phyloP scores from a whole-genome alignment of 257 asterid species.

The Cruciata laevipes region DNA sequence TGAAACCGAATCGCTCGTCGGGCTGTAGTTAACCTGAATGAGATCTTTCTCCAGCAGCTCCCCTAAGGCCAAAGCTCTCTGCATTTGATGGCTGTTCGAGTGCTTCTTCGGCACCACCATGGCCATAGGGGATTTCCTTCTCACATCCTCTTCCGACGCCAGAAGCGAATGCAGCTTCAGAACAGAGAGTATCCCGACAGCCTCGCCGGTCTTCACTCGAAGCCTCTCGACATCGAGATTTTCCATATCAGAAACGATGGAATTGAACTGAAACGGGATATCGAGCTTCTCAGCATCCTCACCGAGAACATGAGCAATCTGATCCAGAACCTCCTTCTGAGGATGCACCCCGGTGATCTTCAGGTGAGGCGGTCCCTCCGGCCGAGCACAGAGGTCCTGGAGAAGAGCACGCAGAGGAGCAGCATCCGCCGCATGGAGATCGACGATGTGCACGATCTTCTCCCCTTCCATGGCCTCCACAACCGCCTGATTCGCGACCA shows the following conservation, averaged over 20 bases:
- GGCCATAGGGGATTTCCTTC: slow-evolving; percentile 33
- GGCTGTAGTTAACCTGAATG: slow-evolving; percentile 34
- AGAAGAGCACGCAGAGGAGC: slow-evolving; percentile 83
- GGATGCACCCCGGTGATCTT: slow-evolving; percentile 76
- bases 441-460: slow-evolving; percentile 82
- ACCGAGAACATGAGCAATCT: slow-evolving; percentile 65
- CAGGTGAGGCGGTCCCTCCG: slow-evolving; percentile 96
- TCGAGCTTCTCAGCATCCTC: slow-evolving; percentile 86
- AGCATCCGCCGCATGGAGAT: slow-evolving; percentile 65
- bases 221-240: slow-evolving; percentile 59
- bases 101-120: slow-evolving; percentile 29
- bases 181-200: slow-evolving; percentile 63
- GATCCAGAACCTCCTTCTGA: slow-evolving; percentile 63
- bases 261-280: slow-evolving; percentile 83
- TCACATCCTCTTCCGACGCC: slow-evolving; percentile 36
- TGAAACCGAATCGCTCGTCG: slow-evolving; percentile 57
- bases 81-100: slow-evolving; percentile 32
- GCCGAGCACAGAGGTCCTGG: slow-evolving; percentile 87
- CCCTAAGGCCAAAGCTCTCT: slow-evolving; percentile 40
- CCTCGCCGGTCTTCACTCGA: slow-evolving; percentile 90
- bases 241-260: slow-evolving; percentile 57
- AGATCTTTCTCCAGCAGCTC: slow-evolving; percentile 69
- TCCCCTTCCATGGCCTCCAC: slow-evolving; percentile 97
- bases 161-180: slow-evolving; percentile 69
- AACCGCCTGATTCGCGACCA: slow-evolving; percentile 71